Evolutionary conservation across 1,139 yeast species (phyloP), one percentile per base, ranked within the genome.

Genomic region (Saccharomyces pastorianus): DNA sequence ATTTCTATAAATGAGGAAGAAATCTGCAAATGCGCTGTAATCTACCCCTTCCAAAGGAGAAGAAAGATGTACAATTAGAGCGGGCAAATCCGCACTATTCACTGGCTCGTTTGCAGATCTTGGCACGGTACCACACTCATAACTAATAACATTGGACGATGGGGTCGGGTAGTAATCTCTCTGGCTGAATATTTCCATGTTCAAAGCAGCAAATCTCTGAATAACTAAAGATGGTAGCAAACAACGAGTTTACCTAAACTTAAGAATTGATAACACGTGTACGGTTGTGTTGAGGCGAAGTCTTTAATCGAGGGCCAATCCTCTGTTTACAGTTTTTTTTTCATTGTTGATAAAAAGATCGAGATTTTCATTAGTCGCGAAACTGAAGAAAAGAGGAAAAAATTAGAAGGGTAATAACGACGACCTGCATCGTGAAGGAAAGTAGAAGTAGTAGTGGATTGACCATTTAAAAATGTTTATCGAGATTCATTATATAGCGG

Each of bases 1-100:
- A 57, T 84, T 77, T 54, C 98, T 77, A 70, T 82, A 91, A 1
- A 96, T 84, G 49, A 91, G 76, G 68, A 93, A 88, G 68, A 93
- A 90, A 70, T 91, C 97, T 53, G 93, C 81, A 53, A 88, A 73
- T 50, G 87, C 76, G 58, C 83, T 81, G 67, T 93, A 91, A 68
- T 89, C 95, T 27, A 90, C 80, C 6, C 64, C 54, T 52, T 84
- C 78, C 47, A 81, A 82, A 7, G 96, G 95, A 7, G 93, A 83
- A 0, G 97, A 87, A 53, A 91, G 71, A 59, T 86, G 85, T 2
- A 85, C 84, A 6, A 90, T 73, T 34, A 90, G 74, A 1, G 90
- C 85, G 56, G 76, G 71, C 13, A 72, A 56, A 53, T 72, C 74
- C 9, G 67, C 59, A 47, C 59, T 61, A 13, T 62, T 51, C 3